Conservation (phyloP, 2,329 filamentous ascomycete species). For the Sporothrix dimorphospora region DNA sequence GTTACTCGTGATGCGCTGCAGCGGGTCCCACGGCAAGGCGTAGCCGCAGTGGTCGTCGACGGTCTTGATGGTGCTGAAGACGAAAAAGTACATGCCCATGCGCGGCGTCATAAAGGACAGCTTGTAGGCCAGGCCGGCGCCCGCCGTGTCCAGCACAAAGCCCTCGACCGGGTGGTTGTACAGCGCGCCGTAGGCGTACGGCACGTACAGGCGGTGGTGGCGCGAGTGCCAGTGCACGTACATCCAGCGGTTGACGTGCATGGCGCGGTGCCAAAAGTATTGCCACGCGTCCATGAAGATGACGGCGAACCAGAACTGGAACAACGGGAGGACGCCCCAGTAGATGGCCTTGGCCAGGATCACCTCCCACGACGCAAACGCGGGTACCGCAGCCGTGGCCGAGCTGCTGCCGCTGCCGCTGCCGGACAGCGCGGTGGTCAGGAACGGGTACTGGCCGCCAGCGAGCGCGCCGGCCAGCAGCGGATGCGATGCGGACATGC, state of each 20-base stretch:
- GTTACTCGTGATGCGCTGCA: conserved; percentile 90
- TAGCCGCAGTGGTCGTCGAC: conserved; percentile 98
- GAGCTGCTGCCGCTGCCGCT: background rate
- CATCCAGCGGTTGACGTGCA: conserved; percentile 97
- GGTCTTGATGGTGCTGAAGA: conserved; percentile 88
- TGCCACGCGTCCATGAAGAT: conserved; percentile 93
- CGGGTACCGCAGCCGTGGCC: conserved; percentile 62
- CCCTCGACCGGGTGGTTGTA: conserved; percentile 97
- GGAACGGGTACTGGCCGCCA: conserved; percentile 78
- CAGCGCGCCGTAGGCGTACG: conserved; percentile 93
- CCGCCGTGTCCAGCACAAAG: conserved; percentile 88
- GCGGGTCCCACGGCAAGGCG: conserved; percentile 89
- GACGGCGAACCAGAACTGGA: conserved; percentile 78
- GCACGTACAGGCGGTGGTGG: conserved; percentile 95
- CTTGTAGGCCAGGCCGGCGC: conserved; percentile 83
- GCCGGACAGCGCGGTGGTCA: conserved; percentile 51
- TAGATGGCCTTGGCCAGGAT: conserved; percentile 76
- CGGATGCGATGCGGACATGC: conserved; percentile 70
- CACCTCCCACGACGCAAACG: conserved; percentile 85
- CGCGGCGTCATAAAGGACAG: conserved; percentile 79
- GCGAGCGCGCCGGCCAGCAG: conserved; percentile 74
- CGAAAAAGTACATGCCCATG: conserved; percentile 89
- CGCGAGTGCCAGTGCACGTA: conserved; percentile 93
- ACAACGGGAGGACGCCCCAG: conserved; percentile 71
- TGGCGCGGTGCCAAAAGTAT: conserved; percentile 92